A percentile compares a stretch with the other conserved stretches of the same genome.
Conservation (phyloP, 1,284 basidiomycete species). For the Cutaneotrichosporon sp. region DNA sequence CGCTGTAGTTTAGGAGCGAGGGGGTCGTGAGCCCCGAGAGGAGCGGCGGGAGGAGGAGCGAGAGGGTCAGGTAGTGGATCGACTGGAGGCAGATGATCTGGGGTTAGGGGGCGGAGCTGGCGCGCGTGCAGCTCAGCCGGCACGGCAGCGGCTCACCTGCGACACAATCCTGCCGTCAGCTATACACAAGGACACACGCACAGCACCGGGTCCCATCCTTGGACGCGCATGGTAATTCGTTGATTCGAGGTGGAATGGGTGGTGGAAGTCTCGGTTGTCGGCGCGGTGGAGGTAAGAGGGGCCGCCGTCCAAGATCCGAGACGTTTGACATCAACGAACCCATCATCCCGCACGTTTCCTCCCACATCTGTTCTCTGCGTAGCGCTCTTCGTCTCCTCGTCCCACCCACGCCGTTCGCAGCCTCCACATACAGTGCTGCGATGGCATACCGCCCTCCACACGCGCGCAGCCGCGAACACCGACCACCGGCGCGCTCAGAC, state of each 20-base stretch:
- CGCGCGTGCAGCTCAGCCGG: too few species aligned
- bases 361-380: too few species aligned
- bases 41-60: slow-evolving; percentile 77
- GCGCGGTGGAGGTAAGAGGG: background rate
- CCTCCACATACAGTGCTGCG: background rate
- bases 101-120: background rate
- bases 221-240: slow-evolving; percentile 42
- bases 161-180: slow-evolving; percentile 50
- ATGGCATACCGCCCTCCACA: slow-evolving; percentile 14
- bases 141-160: slow-evolving; percentile 40
- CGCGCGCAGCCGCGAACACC: background rate
- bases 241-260: background rate
- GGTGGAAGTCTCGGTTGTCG: background rate
- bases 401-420: background rate
- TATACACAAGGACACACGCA: slow-evolving; percentile 24
- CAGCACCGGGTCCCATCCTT: slow-evolving; percentile 56
- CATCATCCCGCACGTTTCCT: too few species aligned
- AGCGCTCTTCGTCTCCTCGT: too few species aligned
- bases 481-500: background rate
- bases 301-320: too few species aligned
- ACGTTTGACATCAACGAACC: too few species aligned
- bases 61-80: slow-evolving; percentile 86
- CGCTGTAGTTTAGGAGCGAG: slow-evolving; percentile 75
- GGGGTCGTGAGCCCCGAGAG: slow-evolving; percentile 74
- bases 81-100: slow-evolving; percentile 91